Base-by-base conservation (phyloP, 331 rosid genomes). In the Quercus tomentella region DNA sequence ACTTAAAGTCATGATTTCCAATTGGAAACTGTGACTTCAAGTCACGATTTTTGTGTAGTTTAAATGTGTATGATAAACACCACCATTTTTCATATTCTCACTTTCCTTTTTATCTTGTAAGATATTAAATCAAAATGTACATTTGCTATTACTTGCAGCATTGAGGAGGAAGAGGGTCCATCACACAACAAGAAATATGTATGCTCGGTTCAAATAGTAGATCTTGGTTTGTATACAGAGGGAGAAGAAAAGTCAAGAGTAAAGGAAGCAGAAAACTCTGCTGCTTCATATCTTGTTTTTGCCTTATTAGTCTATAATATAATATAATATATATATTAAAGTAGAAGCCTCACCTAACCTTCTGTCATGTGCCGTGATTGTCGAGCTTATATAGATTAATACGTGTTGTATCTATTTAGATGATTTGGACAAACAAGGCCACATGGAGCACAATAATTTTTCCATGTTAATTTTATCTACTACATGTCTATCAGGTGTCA, bases 191-290 rank as follows among this genome's bases (percentile, higher is more conserved):
- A 77, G 84, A 84, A 18, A 72, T 89, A 82, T 33, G 69, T 81
- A 12, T 83, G 87, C 20, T 78, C 87, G 0, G 98, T 91, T 69
- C 45, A 80, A 74, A 76, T 92, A 73, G 14, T 12, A 5, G 22
- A 33, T 8, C 90, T 75, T 51, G 49, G 45, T 6, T 76, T 89
- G 1, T 76, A 17, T 54, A 82, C 89, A 74, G 8, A 5, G 0
- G 97, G 97, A 56, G 88, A 88, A 2, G 89, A 80, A 75, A 90
- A 77, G 72, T 58, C 83, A 3, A 88, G 89, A 68, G 51, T 79
- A 58, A 92, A 72, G 26, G 91, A 87, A 10, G 88, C 97, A 3
- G 79, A 92, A 22, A 88, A 85, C 72, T 92, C 91, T 57, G 97
- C 97, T 21, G 97, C 97, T 60, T 92, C 94, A 22, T 78, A 70